phyloP scores from a whole-genome alignment of 176 grass and related monocot genomes.

The Tuctoria greenei region DNA sequence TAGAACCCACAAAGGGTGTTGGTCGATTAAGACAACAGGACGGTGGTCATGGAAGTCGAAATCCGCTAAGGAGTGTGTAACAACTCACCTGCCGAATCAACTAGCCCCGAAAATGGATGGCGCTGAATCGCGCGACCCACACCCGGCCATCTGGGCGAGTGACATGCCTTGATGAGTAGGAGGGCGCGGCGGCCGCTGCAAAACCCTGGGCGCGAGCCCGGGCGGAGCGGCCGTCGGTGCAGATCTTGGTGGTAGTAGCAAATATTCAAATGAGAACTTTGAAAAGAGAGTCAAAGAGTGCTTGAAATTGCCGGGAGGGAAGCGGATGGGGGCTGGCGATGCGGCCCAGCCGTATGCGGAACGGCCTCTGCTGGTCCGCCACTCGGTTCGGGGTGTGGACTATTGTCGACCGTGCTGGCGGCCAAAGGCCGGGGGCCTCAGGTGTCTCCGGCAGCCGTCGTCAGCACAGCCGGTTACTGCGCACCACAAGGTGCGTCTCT shows the following conservation, averaged over 20 bases:
- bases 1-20: conserved; percentile 57
- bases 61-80: conserved; percentile 73
- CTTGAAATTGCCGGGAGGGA: conserved; percentile 84
- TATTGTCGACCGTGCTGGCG: too few species aligned
- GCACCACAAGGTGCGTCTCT: too few species aligned
- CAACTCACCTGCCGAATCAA: conserved; percentile 87
- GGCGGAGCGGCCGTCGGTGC: too few species aligned
- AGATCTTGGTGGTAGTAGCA: too few species aligned
- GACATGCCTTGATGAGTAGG: too few species aligned
- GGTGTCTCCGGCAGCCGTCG: too few species aligned
- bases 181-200: too few species aligned
- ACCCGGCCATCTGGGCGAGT: conserved; percentile 42
- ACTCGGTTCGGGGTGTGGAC: too few species aligned
- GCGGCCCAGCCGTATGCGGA: conserved; percentile 34
- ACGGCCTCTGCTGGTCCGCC: too few species aligned
- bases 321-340: conserved; percentile 75
- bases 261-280: conserved; percentile 32
- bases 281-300: conserved; percentile 87
- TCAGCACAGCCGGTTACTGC: too few species aligned
- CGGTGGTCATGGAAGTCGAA: conserved; percentile 24
- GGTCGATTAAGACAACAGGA: conserved; percentile 51
- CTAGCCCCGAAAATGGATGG: conserved; percentile 83
- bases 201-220: too few species aligned
- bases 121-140: conserved; percentile 65
- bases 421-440: too few species aligned